Evolutionary conservation across 371 early-diverging fungal species (phyloP), one percentile per base, ranked within the genome.

Genomic region (Apophysomyces sp.): DNA sequence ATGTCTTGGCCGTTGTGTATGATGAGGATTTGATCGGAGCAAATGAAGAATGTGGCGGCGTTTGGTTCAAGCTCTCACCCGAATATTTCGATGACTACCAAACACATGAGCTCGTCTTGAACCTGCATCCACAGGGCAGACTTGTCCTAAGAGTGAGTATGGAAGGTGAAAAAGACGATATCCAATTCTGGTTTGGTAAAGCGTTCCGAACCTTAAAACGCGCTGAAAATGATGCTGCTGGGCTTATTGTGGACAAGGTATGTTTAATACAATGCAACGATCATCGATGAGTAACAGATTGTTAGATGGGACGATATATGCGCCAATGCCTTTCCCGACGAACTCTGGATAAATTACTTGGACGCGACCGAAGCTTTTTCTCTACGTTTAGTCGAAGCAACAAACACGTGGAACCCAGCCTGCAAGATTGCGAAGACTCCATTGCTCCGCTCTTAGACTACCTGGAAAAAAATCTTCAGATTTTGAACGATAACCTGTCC

Each of bases 101-200:
- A 65, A 86, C 90, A 0, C 89, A 90, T 44, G 94, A 95, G 57
- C 73, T 94, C 4, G 86, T 82, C 63, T 78, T 95, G 41, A 90
- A 92, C 49, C 61, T 95, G 56, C 86, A 86, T 21, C 92, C 92
- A 11, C 85, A 91, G 49, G 95, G 95, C 1, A 82, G 87, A n/a
- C 63, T 95, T 27, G 61, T 88, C 44, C 61, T 95, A 39, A 83
- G 92, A 4, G 73, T 94, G 12, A 92, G 89, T 7, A 85, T 94
- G 81, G 91, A 92, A 60, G 90, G 89, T 36, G 95, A 92, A 71
- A 85, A 87, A 37, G 92, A 93, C 36, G 94, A 94, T 67, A 86
- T 90, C 15, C 93, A 92, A 61, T 95, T 94, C 65, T 93, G 90
- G 85, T 93, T 92, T 67, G 85, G 93, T 30, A 81, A 83, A 58